A percentile compares a stretch with the other conserved stretches of the same genome.
Evolutionary conservation across 345 rosid species (phyloP).

Genomic region (Salix dunnii): DNA sequence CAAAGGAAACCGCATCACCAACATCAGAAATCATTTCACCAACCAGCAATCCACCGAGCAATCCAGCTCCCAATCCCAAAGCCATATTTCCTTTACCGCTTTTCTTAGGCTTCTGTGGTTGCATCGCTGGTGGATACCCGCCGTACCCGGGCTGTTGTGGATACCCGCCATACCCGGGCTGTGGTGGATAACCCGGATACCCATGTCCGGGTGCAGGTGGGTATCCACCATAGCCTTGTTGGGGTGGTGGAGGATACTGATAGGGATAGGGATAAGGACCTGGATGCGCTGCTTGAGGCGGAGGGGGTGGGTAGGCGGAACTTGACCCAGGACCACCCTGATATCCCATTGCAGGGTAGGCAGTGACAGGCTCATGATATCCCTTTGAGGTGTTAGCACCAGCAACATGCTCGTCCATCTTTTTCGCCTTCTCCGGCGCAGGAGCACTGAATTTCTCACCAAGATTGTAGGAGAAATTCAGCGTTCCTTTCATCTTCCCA

Average conservation of each 20-base stretch:
- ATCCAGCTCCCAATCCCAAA: conserved; percentile 34
- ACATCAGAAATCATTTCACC: conserved; percentile 33
- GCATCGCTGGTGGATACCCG: conserved; percentile 17
- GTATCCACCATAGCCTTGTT: conserved; percentile 14
- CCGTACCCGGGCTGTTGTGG: conserved; percentile 15
- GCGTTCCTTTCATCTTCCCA: conserved; percentile 40
- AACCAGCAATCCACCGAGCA: conserved; percentile 32
- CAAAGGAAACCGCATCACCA: conserved; percentile 12
- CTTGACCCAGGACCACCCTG: conserved; percentile 4
- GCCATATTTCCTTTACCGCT: conserved; percentile 14
- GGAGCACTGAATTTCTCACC: conserved; percentile 33
- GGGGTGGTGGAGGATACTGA: conserved; percentile 25
- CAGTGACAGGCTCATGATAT: conserved; percentile 15
- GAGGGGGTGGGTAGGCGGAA: conserved; percentile 8
- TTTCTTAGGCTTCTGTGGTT: conserved; percentile 25
- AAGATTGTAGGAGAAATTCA: conserved; percentile 38
- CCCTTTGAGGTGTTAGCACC: conserved; percentile 34
- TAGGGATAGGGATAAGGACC: conserved; percentile 22
- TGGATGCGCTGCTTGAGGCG: conserved; percentile 3
- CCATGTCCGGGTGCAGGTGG: conserved; percentile 28
- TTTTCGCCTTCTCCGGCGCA: conserved; percentile 5
- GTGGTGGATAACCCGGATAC: conserved; percentile 1
- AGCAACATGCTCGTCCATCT: conserved; percentile 15
- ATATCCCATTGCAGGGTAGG: conserved; percentile 15
- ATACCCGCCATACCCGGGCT: neutral